Percentiles rank a stretch among this genome's conserved stretches.
Conservation (phyloP, 805 yeast genomes). For the Pichia kluyveri region DNA sequence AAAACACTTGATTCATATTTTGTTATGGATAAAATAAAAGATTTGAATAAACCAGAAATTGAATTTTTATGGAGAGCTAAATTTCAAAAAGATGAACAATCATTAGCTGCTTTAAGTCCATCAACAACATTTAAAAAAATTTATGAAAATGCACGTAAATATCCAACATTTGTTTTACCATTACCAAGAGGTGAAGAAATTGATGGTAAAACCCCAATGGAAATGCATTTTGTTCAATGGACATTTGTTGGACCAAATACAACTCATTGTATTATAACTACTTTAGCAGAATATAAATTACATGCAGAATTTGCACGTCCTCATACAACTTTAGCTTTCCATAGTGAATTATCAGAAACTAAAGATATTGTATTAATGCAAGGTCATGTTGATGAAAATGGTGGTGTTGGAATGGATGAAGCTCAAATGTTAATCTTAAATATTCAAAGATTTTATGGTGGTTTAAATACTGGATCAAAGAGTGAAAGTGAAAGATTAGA, state of each 20-base stretch:
- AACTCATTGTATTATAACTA: constrained; percentile 81
- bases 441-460: constrained; percentile 79
- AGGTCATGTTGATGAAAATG: constrained; percentile 69
- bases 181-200: constrained; percentile 53
- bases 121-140: constrained; percentile 53
- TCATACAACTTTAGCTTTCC: constrained; percentile 85
- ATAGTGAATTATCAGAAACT: constrained; percentile 56
- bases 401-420: constrained; percentile 58
- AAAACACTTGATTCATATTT: constrained; percentile 66
- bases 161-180: constrained; percentile 86
- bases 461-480: constrained; percentile 38
- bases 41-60: constrained; percentile 51
- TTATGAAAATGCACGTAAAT: constrained; percentile 53
- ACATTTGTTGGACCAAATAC: constrained; percentile 75
- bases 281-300: constrained; percentile 83
- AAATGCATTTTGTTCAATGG: constrained; percentile 94
- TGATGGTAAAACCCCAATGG: constrained; percentile 33
- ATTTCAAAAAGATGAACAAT: constrained; percentile 50
- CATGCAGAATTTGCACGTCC: constrained; percentile 92
- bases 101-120: constrained; percentile 58
- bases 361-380: constrained; percentile 75
- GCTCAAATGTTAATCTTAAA: constrained; percentile 70
- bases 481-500: constrained; percentile 39
- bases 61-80: constrained; percentile 87
- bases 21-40: constrained; percentile 54